phyloP scores from a whole-genome alignment of 2,329 filamentous ascomycete genomes.

The Ophiocordyceps camponoti-floridani region DNA sequence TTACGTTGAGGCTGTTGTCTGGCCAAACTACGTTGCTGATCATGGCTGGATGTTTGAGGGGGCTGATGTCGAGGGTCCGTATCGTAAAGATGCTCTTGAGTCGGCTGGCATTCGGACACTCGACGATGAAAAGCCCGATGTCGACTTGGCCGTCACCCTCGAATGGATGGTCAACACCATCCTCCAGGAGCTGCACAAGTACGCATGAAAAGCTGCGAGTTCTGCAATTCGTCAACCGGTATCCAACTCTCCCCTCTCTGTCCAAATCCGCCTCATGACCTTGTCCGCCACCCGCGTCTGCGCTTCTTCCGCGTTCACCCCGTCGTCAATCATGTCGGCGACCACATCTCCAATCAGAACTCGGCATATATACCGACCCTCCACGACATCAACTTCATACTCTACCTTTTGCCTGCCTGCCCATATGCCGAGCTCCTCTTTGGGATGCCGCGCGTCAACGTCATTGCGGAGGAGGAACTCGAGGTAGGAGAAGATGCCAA shows the following conservation, averaged over 20 bases:
- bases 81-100: conserved; percentile 26
- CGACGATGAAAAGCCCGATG: conserved; percentile 24
- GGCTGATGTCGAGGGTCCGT: conserved; percentile 44
- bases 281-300: conserved; percentile 35
- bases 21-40: conserved; percentile 78
- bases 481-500: conserved; percentile 50
- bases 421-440: conserved; percentile 47
- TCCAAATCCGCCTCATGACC: conserved; percentile 18
- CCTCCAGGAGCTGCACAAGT: conserved; percentile 25
- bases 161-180: conserved; percentile 51
- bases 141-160: conserved; percentile 43
- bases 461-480: conserved; percentile 38
- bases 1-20: conserved; percentile 87
- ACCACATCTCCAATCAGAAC: conserved; percentile 28
- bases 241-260: not conserved
- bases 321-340: conserved; percentile 26
- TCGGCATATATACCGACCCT: conserved; percentile 21
- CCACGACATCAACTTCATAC: conserved; percentile 25
- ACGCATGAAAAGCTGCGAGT: conserved; percentile 2
- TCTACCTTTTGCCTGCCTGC: conserved; percentile 31
- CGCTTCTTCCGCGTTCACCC: conserved; percentile 31
- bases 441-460: conserved; percentile 44
- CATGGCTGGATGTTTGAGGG: conserved; percentile 65
- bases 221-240: not conserved
- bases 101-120: conserved; percentile 30